phyloP scores from a whole-genome alignment of 148 eudicot genomes.

The Diospyros lotus region DNA sequence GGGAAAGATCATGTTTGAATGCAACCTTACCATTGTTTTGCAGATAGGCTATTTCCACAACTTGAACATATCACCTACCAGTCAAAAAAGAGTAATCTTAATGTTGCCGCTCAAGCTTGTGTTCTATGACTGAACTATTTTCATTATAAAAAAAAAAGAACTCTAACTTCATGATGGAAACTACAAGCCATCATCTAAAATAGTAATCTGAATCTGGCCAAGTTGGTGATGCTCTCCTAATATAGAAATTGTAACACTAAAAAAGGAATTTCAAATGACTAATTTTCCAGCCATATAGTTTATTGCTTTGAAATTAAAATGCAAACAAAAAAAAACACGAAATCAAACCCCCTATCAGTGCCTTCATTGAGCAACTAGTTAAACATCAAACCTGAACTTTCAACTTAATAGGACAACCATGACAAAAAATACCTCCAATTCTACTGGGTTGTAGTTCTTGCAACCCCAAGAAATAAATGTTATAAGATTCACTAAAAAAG shows the following conservation, averaged over 20 bases:
- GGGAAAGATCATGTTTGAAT: too few species aligned
- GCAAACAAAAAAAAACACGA: neutral
- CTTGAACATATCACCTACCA: too few species aligned
- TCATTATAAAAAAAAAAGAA: too few species aligned
- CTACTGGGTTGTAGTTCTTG: neutral
- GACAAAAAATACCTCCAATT: neutral
- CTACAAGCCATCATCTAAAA: neutral
- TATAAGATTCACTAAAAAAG: neutral
- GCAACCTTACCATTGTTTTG: too few species aligned
- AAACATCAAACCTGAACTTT: neutral
- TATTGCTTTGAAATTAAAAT: neutral
- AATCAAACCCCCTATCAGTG: neutral
- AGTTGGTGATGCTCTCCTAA: neutral
- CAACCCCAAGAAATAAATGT: neutral
- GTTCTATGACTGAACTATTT: too few species aligned
- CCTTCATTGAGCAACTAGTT: neutral
- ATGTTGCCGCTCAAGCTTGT: too few species aligned
- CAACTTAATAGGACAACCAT: neutral
- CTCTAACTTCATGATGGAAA: neutral
- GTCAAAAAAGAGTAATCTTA: too few species aligned
- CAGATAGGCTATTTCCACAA: too few species aligned
- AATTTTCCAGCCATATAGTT: slow-evolving; percentile 3
- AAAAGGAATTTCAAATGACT: neutral
- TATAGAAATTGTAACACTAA: neutral
- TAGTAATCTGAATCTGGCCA: neutral